These are phyloP conservation scores for Chernovozyma aurita DNA, from an alignment of 1,139 yeast species.

Conservation along the genomic window DNA sequence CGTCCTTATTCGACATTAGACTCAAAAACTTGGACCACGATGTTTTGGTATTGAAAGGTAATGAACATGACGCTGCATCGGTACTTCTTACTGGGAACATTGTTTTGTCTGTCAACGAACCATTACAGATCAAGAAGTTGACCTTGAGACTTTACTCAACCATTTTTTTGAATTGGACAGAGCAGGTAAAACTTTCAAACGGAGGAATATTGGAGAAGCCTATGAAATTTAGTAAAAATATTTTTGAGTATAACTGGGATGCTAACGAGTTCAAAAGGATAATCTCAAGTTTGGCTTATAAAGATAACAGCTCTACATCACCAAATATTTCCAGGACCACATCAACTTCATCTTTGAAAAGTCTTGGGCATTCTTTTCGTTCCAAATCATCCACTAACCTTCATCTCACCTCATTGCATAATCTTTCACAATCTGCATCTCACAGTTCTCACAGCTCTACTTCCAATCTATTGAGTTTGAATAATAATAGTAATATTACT, in stretches of 20 bases:
- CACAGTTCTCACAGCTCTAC: neutral
- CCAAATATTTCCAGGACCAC: slow-evolving; percentile 17
- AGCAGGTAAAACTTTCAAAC: slow-evolving; percentile 41
- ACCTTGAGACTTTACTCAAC: slow-evolving; percentile 62
- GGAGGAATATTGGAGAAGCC: slow-evolving; percentile 46
- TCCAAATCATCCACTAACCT: slow-evolving; percentile 17
- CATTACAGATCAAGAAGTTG: slow-evolving; percentile 62
- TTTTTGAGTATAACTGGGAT: slow-evolving; percentile 80
- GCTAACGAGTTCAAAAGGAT: slow-evolving; percentile 45
- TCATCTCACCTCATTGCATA: slow-evolving; percentile 3
- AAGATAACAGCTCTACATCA: slow-evolving; percentile 2
- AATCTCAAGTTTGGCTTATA: neutral
- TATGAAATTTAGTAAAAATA: slow-evolving; percentile 54
- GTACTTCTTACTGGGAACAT: slow-evolving; percentile 72
- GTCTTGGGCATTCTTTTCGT: slow-evolving; percentile 24
- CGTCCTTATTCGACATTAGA: slow-evolving; percentile 59
- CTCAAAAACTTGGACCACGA: slow-evolving; percentile 69
- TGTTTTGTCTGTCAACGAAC: slow-evolving; percentile 72
- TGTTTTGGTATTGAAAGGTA: slow-evolving; percentile 76
- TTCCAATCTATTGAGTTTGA: neutral
- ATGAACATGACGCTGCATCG: slow-evolving; percentile 73
- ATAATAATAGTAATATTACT: too few species aligned
- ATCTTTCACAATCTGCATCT: neutral
- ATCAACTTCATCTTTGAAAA: slow-evolving; percentile 33
- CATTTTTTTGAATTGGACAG: slow-evolving; percentile 56